These are phyloP conservation scores for Fraxinus latifolia DNA, from an alignment of 305 asterid species.

Conservation along the genomic window DNA sequence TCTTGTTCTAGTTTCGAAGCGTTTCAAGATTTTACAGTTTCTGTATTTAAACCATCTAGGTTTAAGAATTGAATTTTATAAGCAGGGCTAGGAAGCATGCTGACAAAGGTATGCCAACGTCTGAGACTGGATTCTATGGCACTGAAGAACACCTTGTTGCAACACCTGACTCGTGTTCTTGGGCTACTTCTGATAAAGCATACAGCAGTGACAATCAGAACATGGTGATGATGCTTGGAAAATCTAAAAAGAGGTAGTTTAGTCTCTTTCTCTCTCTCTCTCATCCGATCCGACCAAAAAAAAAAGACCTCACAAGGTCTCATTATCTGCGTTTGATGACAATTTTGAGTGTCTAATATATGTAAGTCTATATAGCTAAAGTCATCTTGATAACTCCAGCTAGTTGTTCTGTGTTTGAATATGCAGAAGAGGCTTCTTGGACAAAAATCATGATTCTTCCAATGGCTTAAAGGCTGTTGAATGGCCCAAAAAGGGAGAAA, in stretches of 20 bases:
- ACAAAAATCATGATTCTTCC: constrained; percentile 44
- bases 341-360: background rate
- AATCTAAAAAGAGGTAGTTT: constrained; percentile 51
- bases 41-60: background rate
- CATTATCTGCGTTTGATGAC: constrained; percentile 13
- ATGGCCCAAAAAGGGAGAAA: constrained; percentile 47
- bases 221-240: constrained; percentile 41
- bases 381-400: constrained; percentile 4
- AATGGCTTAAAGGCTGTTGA: constrained; percentile 45
- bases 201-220: constrained; percentile 54
- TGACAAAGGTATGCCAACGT: constrained; percentile 32
- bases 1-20: constrained; percentile 11
- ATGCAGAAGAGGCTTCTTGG: constrained; percentile 53
- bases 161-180: constrained; percentile 68
- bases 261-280: background rate
- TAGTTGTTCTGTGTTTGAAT: constrained; percentile 26
- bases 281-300: background rate
- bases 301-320: background rate
- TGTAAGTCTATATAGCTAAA: constrained; percentile 3
- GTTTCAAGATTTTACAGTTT: constrained; percentile 4
- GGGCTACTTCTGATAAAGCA: constrained; percentile 58
- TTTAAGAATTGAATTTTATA: constrained; percentile 21
- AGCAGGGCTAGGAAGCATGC: constrained; percentile 52
- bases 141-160: constrained; percentile 52
- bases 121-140: constrained; percentile 35